These are phyloP conservation scores for Serendipita sp. DNA, from an alignment of 768 basidiomycete species.

Conservation along the genomic window DNA sequence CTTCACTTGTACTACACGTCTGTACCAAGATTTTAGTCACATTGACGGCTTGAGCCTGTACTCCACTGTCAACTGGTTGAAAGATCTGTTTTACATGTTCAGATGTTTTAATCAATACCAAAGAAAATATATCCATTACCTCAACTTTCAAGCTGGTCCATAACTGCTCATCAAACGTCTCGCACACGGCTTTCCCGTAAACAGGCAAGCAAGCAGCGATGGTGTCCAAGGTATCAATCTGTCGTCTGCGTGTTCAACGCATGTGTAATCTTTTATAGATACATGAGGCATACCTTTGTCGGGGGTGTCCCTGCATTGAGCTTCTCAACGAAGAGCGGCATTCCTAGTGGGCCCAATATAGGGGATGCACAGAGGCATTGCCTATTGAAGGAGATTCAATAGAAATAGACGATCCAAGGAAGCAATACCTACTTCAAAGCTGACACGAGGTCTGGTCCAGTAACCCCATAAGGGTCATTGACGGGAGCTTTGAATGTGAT, in stretches of 20 bases:
- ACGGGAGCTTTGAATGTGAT: slow-evolving; percentile 92
- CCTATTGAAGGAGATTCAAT: slow-evolving; percentile 20
- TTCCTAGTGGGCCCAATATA: slow-evolving; percentile 64
- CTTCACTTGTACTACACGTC: slow-evolving; percentile 38
- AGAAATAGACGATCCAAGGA: background rate
- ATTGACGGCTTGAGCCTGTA: slow-evolving; percentile 57
- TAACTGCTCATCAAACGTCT: slow-evolving; percentile 51
- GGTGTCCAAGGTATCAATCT: slow-evolving; percentile 78
- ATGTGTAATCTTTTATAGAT: background rate
- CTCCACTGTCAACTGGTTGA: slow-evolving; percentile 67
- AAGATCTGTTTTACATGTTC: slow-evolving; percentile 45
- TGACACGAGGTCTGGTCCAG: slow-evolving; percentile 63
- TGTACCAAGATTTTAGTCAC: slow-evolving; percentile 55
- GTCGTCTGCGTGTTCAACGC: slow-evolving; percentile 6
- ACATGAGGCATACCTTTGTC: slow-evolving; percentile 53
- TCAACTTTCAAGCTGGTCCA: slow-evolving; percentile 88
- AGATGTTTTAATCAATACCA: background rate
- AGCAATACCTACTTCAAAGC: slow-evolving; percentile 39
- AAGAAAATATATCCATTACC: slow-evolving; percentile 25
- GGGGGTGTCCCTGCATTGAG: slow-evolving; percentile 61
- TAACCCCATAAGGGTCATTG: slow-evolving; percentile 86
- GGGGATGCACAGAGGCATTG: slow-evolving; percentile 63
- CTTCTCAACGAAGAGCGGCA: slow-evolving; percentile 85
- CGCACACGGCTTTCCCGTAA: slow-evolving; percentile 52
- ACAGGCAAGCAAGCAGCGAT: slow-evolving; percentile 64